These are phyloP conservation scores for Papiliotrema flavescens DNA, from an alignment of 1,284 basidiomycete genomes.

Conservation along the genomic window DNA sequence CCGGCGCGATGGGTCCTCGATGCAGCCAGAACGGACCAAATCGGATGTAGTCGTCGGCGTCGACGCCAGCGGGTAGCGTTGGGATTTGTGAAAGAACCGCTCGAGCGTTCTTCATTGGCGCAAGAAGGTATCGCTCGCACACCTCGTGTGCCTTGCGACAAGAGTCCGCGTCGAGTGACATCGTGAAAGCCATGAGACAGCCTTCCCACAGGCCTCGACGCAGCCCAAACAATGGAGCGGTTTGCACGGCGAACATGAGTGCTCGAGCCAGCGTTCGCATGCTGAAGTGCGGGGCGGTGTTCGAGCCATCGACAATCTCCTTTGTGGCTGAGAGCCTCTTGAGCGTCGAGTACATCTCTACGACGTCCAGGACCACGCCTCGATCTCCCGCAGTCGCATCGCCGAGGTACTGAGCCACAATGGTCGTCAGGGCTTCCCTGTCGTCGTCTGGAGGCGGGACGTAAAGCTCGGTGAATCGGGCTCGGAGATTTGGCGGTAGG, in stretches of 20 bases:
- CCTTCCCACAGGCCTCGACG: constrained; percentile 93
- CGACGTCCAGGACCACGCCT: constrained; percentile 82
- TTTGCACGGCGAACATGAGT: constrained; percentile 83
- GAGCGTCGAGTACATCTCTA: constrained; percentile 83
- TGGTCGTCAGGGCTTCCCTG: constrained; percentile 80
- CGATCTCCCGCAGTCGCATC: constrained; percentile 78
- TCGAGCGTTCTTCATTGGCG: constrained; percentile 73
- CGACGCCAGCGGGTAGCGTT: constrained; percentile 54
- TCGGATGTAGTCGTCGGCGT: constrained; percentile 65
- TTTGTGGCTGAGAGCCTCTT: constrained; percentile 74
- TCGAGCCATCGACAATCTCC: constrained; percentile 90
- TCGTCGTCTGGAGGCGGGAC: constrained; percentile 91
- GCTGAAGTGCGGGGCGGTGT: constrained; percentile 93
- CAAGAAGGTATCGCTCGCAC: constrained; percentile 75
- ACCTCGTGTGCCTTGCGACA: constrained; percentile 64
- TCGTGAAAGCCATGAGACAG: constrained; percentile 95
- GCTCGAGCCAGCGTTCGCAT: constrained; percentile 94
- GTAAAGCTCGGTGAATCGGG: constrained; percentile 93
- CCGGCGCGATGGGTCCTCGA: constrained; percentile 61
- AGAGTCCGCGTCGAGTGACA: constrained; percentile 81
- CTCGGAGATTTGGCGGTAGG: constrained; percentile 82
- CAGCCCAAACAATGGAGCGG: constrained; percentile 71
- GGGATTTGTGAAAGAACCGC: constrained; percentile 72
- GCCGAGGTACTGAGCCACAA: constrained; percentile 89
- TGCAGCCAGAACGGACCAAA: constrained; percentile 90